Evolutionary conservation across 2,329 filamentous ascomycete species (phyloP).

Genomic region (Alternaria alternata): DNA sequence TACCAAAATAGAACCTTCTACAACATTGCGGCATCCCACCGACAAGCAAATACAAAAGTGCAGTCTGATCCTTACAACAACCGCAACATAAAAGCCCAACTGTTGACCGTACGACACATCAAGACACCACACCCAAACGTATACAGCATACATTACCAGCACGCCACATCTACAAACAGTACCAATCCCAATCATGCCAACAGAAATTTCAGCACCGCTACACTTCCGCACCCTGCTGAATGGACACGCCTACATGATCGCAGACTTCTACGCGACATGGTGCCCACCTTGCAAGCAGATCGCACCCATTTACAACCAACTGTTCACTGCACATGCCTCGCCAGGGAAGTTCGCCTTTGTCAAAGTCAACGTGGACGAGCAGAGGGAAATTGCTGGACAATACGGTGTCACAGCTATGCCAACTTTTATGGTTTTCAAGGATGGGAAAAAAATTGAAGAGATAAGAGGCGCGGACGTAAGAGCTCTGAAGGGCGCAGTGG

Average conservation of each 20-base stretch:
- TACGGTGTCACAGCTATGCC: slow-evolving; percentile 59
- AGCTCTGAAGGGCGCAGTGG: slow-evolving; percentile 36
- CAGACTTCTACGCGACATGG: slow-evolving; percentile 64
- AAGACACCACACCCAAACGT: slow-evolving; percentile 1
- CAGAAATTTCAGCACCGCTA: slow-evolving; percentile 41
- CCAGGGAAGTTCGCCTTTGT: slow-evolving; percentile 59
- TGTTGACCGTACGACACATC: not conserved
- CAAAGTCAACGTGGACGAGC: slow-evolving; percentile 65
- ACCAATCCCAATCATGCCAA: slow-evolving; percentile 31
- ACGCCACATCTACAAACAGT: not conserved
- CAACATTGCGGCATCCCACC: slow-evolving; percentile 20
- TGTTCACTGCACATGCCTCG: slow-evolving; percentile 58
- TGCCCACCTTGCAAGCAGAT: slow-evolving; percentile 66
- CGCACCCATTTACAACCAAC: slow-evolving; percentile 60
- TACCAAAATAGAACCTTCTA: slow-evolving; percentile 30
- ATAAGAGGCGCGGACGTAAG: slow-evolving; percentile 42
- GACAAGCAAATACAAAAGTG: not conserved
- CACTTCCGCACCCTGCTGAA: slow-evolving; percentile 48
- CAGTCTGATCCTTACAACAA: too few species aligned
- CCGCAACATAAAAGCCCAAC: not conserved
- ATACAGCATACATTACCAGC: not conserved
- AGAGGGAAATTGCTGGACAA: slow-evolving; percentile 57
- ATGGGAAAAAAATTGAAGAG: slow-evolving; percentile 40
- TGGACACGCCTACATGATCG: slow-evolving; percentile 53
- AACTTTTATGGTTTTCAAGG: slow-evolving; percentile 46